Conservation (phyloP, 225 moss, liverwort and hornwort genomes). For the Straminergon stramineum region DNA sequence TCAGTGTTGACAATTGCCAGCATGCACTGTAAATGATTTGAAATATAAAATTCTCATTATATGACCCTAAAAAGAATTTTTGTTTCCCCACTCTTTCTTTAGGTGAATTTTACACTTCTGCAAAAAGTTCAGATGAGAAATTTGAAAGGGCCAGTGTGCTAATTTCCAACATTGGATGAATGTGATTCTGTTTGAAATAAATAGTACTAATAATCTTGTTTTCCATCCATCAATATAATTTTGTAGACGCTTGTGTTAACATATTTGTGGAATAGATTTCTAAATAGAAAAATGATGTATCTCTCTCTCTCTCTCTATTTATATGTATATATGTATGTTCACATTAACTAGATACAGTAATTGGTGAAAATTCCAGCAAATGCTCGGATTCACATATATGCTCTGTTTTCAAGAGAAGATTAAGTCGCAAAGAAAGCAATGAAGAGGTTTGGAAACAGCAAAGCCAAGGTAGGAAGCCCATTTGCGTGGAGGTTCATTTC, state of each 20-base stretch:
- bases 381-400: neutral
- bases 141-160: neutral
- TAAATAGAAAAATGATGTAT: too few relatives aligned
- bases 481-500: too few relatives aligned
- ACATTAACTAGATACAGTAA: too few relatives aligned
- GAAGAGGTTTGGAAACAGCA: neutral
- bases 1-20: neutral
- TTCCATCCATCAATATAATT: neutral
- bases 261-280: neutral
- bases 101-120: neutral
- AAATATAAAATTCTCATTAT: neutral
- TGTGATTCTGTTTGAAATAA: neutral
- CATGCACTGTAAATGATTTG: neutral
- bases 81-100: neutral
- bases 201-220: neutral
- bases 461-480: neutral
- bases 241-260: neutral
- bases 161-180: neutral
- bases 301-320: too few relatives aligned
- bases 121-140: neutral
- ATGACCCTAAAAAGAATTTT: neutral
- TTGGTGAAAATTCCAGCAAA: slow-evolving; percentile 17
- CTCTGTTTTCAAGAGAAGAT: neutral
- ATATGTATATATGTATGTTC: too few relatives aligned
- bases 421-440: neutral